phyloP scores from a whole-genome alignment of 495 filamentous ascomycete genomes.

The Xylaria curta region DNA sequence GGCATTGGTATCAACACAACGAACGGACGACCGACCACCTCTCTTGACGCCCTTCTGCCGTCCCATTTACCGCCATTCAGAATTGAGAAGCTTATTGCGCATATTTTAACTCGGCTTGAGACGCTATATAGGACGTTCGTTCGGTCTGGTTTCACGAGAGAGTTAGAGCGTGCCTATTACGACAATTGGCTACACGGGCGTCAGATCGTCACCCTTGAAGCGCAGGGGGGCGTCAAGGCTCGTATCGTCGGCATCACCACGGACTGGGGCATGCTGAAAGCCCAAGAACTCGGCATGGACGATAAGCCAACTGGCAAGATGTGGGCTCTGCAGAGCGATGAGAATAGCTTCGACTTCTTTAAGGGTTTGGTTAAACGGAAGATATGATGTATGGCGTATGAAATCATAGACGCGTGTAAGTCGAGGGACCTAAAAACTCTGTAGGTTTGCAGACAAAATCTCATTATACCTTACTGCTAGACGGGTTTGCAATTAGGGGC shows the following conservation, averaged over 20 bases:
- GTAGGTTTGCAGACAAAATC: neutral
- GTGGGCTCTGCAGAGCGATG: conserved; percentile 90
- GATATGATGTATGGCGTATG: conserved; percentile 47
- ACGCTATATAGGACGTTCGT: conserved; percentile 77
- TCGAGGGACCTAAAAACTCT: neutral
- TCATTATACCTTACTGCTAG: neutral
- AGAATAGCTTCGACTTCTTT: conserved; percentile 99
- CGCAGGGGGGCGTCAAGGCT: conserved; percentile 76
- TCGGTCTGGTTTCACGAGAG: conserved; percentile 70
- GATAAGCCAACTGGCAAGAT: conserved; percentile 76
- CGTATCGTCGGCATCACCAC: conserved; percentile 87
- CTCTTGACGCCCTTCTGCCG: conserved; percentile 73
- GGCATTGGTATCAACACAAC: conserved; percentile 90
- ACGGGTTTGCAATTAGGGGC: neutral
- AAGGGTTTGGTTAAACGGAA: conserved; percentile 85
- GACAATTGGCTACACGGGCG: conserved; percentile 86
- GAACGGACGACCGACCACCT: conserved; percentile 87
- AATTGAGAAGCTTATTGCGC: conserved; percentile 82
- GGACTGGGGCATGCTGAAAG: conserved; percentile 85
- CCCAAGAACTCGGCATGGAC: conserved; percentile 77
- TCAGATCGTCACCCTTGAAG: conserved; percentile 89
- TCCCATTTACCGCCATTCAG: conserved; percentile 63
- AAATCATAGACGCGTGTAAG: neutral
- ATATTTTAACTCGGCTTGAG: conserved; percentile 82
- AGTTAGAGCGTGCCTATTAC: conserved; percentile 83